Evolutionary conservation across 1,139 yeast species (phyloP), one percentile per base, ranked within the genome.

Genomic region (Kurtzmaniella quercitrusa): DNA sequence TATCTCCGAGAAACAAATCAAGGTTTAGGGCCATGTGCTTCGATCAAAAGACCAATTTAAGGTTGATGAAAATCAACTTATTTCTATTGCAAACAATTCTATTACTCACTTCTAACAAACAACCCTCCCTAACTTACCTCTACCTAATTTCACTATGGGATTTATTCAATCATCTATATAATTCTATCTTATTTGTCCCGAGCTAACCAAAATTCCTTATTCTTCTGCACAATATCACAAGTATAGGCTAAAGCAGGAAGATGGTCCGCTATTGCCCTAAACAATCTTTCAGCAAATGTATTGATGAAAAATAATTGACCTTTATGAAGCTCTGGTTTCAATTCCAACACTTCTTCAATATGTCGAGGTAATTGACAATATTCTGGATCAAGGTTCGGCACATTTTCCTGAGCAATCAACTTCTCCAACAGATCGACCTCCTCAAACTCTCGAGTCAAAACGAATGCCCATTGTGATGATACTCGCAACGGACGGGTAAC

Each of bases 271-370:
- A 89, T 77, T 52, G 81, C 82, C 43, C 68, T 66, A 63, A 90
- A 91, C 58, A 89, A 77, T 43, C 82, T 83, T 51, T 74, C 80
- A 9, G 95, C 97, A 73, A 86, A 90, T 18, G 88, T 79, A 55
- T 79, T 74, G 47, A 90, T 89, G 69, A 91, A 91, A 58, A 87
- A 89, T 15, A 87, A 63, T 64, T 91, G 97, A n/a, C 94, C 89
- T 52, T 77, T 75, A 29, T 83, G 82, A 39, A 90, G 68, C 16
- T 59, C 57, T 8, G 82, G 80, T 45, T 73, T 74, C 37, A 61
- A 55, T 2, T 55, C 51, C 18, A 84, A 60, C n/a, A 76, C 67
- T 9, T 64, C 66, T 1, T 60, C 56, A 17, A 75, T 64, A 47
- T 53, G 55, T 48, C 43, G 51, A 40, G 66, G 78, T 43, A 60